Evolutionary conservation across 805 yeast genomes (phyloP).

Genomic region (Candida koratica): DNA sequence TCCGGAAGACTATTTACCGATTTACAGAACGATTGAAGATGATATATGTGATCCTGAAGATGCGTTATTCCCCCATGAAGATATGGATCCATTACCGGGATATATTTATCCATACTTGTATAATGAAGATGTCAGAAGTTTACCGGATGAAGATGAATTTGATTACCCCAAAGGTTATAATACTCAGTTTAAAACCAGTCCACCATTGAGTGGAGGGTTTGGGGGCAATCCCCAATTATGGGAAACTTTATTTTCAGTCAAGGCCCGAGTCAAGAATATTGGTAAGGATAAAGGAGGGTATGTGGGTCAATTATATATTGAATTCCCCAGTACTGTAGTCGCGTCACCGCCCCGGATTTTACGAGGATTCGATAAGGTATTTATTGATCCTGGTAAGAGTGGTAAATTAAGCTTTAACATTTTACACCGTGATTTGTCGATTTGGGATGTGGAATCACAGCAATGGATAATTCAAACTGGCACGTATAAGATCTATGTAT

Average conservation of each 20-base stretch:
- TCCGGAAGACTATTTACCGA: constrained; percentile 45
- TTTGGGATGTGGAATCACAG: constrained; percentile 53
- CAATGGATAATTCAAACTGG: constrained; percentile 60
- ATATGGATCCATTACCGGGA: constrained; percentile 51
- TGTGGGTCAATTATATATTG: constrained; percentile 53
- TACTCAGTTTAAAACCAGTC: constrained; percentile 32
- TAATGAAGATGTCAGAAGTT: constrained; percentile 29
- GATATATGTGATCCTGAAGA: constrained; percentile 53
- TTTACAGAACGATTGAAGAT: constrained; percentile 39
- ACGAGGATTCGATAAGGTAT: constrained; percentile 56
- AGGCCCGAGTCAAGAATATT: constrained; percentile 44
- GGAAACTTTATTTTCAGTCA: constrained; percentile 47
- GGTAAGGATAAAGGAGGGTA: constrained; percentile 46
- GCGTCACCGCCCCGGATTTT: constrained; percentile 51
- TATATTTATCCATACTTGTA: constrained; percentile 53
- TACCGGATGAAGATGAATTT: constrained; percentile 35
- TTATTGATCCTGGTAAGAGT: constrained; percentile 39
- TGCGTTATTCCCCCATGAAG: constrained; percentile 50
- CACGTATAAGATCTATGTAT: constrained; percentile 47
- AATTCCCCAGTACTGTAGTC: constrained; percentile 44
- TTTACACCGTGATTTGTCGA: constrained; percentile 49
- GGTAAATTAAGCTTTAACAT: constrained; percentile 41
- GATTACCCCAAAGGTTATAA: constrained; percentile 38
- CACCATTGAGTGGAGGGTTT: constrained; percentile 46
- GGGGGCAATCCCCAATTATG: constrained; percentile 62